Evolutionary conservation across 345 rosid species (phyloP).

Genomic region (Noccaea bulbosa): DNA sequence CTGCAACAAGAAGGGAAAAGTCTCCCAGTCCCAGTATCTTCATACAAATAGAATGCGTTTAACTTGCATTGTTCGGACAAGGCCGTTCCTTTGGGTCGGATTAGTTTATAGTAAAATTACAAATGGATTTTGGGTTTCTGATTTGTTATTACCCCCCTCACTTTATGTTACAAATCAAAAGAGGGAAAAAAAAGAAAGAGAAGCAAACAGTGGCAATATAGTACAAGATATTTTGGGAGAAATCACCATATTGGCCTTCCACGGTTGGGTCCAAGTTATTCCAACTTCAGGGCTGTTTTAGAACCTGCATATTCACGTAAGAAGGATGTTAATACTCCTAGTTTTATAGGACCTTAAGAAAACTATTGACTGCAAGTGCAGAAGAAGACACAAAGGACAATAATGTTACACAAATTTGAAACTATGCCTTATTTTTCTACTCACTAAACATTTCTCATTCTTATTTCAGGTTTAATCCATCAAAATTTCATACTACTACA

Average conservation of each 20-base stretch:
- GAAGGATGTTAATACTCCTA: neutral
- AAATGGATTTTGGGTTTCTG: slow-evolving; percentile 32
- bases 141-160: slow-evolving; percentile 33
- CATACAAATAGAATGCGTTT: slow-evolving; percentile 21
- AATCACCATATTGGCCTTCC: slow-evolving; percentile 17
- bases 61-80: slow-evolving; percentile 5
- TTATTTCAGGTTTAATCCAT: slow-evolving; percentile 19
- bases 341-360: neutral
- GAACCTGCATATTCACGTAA: slow-evolving; percentile 36
- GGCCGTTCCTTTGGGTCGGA: slow-evolving; percentile 5
- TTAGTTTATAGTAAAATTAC: slow-evolving; percentile 13
- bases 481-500: slow-evolving; percentile 13
- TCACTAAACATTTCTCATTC: neutral
- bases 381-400: neutral
- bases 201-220: slow-evolving; percentile 20
- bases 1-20: neutral
- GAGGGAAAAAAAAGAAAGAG: neutral
- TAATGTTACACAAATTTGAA: slow-evolving; percentile 14
- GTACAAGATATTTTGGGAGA: slow-evolving; percentile 11
- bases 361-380: neutral
- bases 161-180: slow-evolving; percentile 36
- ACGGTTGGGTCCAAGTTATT: slow-evolving; percentile 16
- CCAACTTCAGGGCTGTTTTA: slow-evolving; percentile 16
- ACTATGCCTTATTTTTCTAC: slow-evolving; percentile 16
- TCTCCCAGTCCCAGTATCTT: slow-evolving; percentile 13